Conservation (phyloP, 78 protist genomes). For the Goniomonas avonlea region DNA sequence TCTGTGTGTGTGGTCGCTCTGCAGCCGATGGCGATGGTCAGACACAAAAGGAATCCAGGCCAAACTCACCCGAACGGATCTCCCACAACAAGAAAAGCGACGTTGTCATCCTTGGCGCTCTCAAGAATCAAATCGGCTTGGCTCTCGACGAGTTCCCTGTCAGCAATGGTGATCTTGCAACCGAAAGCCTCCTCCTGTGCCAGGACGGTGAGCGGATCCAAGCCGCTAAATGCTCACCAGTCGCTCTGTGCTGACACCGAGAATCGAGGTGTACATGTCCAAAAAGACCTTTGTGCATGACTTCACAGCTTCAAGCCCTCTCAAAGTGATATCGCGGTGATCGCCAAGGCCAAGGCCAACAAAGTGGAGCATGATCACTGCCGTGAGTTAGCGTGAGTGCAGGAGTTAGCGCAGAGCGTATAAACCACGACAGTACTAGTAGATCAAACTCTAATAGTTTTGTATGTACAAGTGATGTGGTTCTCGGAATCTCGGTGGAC, state of each 20-base stretch:
- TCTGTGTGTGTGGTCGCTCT: constrained; percentile 97
- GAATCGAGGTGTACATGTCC: constrained; percentile 93
- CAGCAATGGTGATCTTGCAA: constrained; percentile 68
- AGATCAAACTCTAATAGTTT: too few species aligned
- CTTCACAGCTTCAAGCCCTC: constrained; percentile 86
- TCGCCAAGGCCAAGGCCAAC: constrained; percentile 97
- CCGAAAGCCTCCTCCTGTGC: constrained; percentile 69
- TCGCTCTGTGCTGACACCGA: constrained; percentile 39
- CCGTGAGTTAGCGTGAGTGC: neutral
- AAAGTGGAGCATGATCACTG: constrained; percentile 63
- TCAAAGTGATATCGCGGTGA: constrained; percentile 92
- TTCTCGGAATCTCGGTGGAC: too few species aligned
- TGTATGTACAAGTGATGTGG: too few species aligned
- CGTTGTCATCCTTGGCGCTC: constrained; percentile 45
- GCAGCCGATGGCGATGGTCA: neutral
- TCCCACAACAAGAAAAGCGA: constrained; percentile 97
- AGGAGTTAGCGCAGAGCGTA: too few species aligned
- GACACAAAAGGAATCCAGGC: neutral
- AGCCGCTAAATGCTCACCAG: neutral
- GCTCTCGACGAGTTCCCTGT: constrained; percentile 87
- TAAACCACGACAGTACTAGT: too few species aligned
- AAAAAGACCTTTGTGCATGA: constrained; percentile 70
- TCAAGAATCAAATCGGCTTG: constrained; percentile 76
- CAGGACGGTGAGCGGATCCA: neutral
- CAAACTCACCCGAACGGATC: constrained; percentile 85